Conservation (phyloP, 2,329 filamentous ascomycete genomes). For the Calonectria leucothoes region DNA sequence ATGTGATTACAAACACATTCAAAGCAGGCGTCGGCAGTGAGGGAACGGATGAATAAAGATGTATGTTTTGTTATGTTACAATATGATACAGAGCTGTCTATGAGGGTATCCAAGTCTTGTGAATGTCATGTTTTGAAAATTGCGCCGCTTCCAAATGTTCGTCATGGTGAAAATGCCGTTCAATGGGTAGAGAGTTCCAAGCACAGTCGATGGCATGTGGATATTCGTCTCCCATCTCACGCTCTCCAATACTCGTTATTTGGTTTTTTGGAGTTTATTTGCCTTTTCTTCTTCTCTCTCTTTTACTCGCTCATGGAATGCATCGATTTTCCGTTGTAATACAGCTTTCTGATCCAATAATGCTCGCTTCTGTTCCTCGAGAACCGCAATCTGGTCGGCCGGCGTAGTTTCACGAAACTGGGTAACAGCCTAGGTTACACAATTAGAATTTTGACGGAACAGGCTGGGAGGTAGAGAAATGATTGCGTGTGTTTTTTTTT, state of each 20-base stretch:
- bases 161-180: neutral
- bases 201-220: neutral
- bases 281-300: slow-evolving; percentile 49
- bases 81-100: slow-evolving; percentile 32
- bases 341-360: slow-evolving; percentile 52
- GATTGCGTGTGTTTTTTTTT: slow-evolving; percentile 15
- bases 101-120: slow-evolving; percentile 28
- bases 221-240: neutral
- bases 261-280: slow-evolving; percentile 30
- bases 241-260: neutral
- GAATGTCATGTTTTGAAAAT: neutral
- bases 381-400: slow-evolving; percentile 57
- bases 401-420: slow-evolving; percentile 53
- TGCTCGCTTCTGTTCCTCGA: slow-evolving; percentile 55
- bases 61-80: slow-evolving; percentile 15
- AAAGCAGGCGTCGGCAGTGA: slow-evolving; percentile 34
- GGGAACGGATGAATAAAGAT: slow-evolving; percentile 29
- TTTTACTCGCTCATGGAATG: slow-evolving; percentile 52
- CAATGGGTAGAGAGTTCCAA: neutral
- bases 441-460: neutral
- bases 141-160: neutral
- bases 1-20: slow-evolving; percentile 12
- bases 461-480: neutral
- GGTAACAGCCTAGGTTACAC: slow-evolving; percentile 43
- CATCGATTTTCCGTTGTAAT: slow-evolving; percentile 56